Percentiles rank a stretch among this genome's conserved stretches.
Evolutionary conservation across 805 yeast genomes (phyloP).

Genomic region (Wickerhamomyces canadensis): DNA sequence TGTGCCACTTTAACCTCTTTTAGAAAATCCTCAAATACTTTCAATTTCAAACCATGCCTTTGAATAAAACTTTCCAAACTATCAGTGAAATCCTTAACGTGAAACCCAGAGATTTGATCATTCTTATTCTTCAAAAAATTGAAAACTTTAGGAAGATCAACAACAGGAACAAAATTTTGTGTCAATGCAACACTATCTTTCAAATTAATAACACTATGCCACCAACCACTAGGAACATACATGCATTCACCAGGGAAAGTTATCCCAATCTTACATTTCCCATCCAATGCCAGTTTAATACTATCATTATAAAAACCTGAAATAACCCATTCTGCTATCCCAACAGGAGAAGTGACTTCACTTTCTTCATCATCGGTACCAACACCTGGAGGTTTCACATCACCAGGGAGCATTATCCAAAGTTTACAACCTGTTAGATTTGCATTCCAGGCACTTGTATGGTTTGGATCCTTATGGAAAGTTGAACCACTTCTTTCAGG

Average conservation of each 20-base stretch:
- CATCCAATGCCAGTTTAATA: conserved; percentile 40
- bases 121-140: conserved; percentile 61
- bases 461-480: conserved; percentile 90
- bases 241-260: conserved; percentile 80
- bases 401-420: conserved; percentile 88
- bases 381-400: conserved; percentile 78
- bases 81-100: conserved; percentile 43
- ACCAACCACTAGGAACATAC: conserved; percentile 95
- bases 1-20: conserved; percentile 23
- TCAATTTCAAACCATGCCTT: conserved; percentile 9
- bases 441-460: conserved; percentile 88
- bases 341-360: conserved; percentile 89
- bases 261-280: conserved; percentile 58
- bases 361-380: conserved; percentile 69
- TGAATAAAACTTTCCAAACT: conserved; percentile 30
- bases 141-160: conserved; percentile 55
- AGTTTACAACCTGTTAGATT: conserved; percentile 68
- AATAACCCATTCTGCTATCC: conserved; percentile 86
- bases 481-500: conserved; percentile 81
- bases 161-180: conserved; percentile 77
- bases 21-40: conserved; percentile 25
- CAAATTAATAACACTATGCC: conserved; percentile 90
- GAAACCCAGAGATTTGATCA: conserved; percentile 78
- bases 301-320: conserved; percentile 77
- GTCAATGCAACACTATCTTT: conserved; percentile 83